These are phyloP conservation scores for Nematocida major DNA, from an alignment of 371 early-diverging fungal species.

Conservation along the genomic window DNA sequence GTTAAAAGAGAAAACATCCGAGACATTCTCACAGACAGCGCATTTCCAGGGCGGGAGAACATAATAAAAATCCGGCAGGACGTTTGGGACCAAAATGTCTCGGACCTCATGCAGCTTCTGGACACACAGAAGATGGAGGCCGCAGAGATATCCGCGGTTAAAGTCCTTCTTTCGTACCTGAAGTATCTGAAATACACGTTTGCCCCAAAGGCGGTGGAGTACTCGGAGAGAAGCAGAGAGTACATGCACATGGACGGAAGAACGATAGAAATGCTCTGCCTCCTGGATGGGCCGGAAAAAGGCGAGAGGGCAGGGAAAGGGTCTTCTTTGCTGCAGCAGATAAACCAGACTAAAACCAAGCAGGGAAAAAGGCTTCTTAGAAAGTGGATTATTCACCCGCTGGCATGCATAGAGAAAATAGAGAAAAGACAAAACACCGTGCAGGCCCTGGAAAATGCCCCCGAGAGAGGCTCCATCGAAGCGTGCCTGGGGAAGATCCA, in stretches of 20 bases:
- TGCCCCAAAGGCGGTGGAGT: not conserved
- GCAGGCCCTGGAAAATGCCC: conserved; percentile 69
- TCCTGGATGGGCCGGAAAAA: not conserved
- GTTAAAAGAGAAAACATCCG: conserved; percentile 65
- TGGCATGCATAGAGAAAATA: conserved; percentile 71
- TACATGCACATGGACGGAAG: conserved; percentile 38
- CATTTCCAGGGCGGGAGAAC: conserved; percentile 1
- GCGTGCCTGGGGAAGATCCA: conserved; percentile 67
- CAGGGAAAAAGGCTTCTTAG: conserved; percentile 72
- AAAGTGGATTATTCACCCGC: conserved; percentile 84
- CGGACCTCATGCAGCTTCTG: not conserved
- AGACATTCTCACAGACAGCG: conserved; percentile 56
- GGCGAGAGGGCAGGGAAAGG: not conserved
- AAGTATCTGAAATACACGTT: conserved; percentile 35
- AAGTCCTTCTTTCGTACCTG: conserved; percentile 26
- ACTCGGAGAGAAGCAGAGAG: not conserved
- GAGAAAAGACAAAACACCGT: conserved; percentile 76
- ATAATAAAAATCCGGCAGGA: conserved; percentile 63
- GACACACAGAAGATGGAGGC: not conserved
- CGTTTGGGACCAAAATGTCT: not conserved
- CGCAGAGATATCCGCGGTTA: not conserved
- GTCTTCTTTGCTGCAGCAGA: not conserved
- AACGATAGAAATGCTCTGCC: conserved; percentile 35
- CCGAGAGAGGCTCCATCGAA: conserved; percentile 52
- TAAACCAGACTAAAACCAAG: conserved; percentile 47